Base-by-base conservation (phyloP, 805 yeast species). In the Osmozyma mogii region DNA sequence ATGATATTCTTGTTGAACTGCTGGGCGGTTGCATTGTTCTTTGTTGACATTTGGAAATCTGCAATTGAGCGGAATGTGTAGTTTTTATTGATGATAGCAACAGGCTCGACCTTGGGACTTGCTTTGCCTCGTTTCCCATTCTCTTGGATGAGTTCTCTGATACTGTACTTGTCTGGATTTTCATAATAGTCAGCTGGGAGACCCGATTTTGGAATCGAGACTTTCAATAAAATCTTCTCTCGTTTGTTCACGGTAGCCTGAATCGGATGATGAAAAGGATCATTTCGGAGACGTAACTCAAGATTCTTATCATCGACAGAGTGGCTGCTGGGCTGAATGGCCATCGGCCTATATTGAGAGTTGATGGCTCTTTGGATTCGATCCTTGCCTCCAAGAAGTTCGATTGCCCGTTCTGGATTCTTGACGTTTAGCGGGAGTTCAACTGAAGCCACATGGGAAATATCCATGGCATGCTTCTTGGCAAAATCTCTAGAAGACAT, bases 61-160 rank as follows among this genome's bases (percentile, higher is more conserved):
- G 89, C 78, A 68, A 87, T 72, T 40, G 83, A 84, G 42, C 95
- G 70, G 52, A 89, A 89, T 38, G 81, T 70, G 46, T 76, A 78
- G 11, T 78, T 79, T 34, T 74, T 69, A 43, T 75, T 74, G 12
- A 85, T 63, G 12, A 84, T 68, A 0, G 79, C 87, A 4, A 72
- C 67, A 0, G 95, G 89, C 25, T 65, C 63, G 2, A 72, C 65
- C 15, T 54, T 55, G 29, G 68, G 63, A n/a, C n/a, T n/a, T 4
- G 57, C 41, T 3, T 52, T 41, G 4, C 52, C 47, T 10, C 31
- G 31, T 9, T 53, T 45, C n/a, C 56, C 49, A 30, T 67, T 65
- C 13, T 45, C 13, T 27, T 46, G 25, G 42, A 30, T 52, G 44
- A 74, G 59, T 28, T 67, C 62, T 24, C 58, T 59, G 1, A 78